Percentiles rank a stretch among this genome's conserved stretches.
Conservation (phyloP, 768 basidiomycete genomes). For the Pleurotus sapidus region DNA sequence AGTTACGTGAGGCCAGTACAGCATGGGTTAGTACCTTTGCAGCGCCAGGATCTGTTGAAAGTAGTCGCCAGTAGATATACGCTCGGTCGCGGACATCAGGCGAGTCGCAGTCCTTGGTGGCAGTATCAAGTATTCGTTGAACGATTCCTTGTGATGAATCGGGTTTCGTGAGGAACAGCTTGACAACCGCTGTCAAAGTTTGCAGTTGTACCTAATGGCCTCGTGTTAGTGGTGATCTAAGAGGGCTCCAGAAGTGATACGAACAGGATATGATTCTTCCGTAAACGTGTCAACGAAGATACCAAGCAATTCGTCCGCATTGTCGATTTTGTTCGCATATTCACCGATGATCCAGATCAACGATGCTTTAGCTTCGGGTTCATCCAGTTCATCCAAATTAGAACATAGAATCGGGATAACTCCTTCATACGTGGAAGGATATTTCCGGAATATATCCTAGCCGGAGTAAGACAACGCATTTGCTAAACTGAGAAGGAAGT, state of each 20-base stretch:
- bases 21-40: conserved; percentile 68
- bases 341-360: conserved; percentile 99
- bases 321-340: conserved; percentile 96
- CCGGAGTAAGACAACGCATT: background rate
- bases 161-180: conserved; percentile 93
- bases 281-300: conserved; percentile 91
- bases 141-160: conserved; percentile 91
- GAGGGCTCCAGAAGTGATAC: conserved; percentile 18
- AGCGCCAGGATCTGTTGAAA: conserved; percentile 93
- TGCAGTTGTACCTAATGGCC: conserved; percentile 61
- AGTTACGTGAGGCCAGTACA: background rate
- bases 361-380: conserved; percentile 97
- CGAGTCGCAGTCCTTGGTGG: conserved; percentile 96
- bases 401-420: conserved; percentile 94
- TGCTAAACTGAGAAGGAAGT: background rate
- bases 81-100: conserved; percentile 96
- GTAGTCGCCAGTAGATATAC: conserved; percentile 95
- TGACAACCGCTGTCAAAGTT: conserved; percentile 93
- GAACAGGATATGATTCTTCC: conserved; percentile 89
- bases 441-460: conserved; percentile 97
- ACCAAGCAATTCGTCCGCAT: conserved; percentile 88
- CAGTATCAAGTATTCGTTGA: conserved; percentile 87
- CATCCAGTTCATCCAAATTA: conserved; percentile 94
- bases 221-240: background rate
- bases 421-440: conserved; percentile 94